phyloP scores from a whole-genome alignment of 305 asterid species.

The Fraxinus ornus region DNA sequence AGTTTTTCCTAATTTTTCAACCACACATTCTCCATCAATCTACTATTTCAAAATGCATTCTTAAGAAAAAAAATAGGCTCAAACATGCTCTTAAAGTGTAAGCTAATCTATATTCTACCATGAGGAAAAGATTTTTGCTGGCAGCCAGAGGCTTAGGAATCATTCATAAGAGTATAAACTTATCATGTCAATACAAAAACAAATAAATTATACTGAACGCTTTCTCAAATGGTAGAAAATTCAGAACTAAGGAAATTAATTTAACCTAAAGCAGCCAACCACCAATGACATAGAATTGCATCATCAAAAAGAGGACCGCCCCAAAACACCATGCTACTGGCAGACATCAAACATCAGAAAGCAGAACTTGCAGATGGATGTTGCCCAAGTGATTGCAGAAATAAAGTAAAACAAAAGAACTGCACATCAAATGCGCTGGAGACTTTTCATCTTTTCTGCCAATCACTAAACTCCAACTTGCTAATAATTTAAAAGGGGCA shows the following conservation, averaged over 20 bases:
- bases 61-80: no score
- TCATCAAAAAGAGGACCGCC: conserved; percentile 14
- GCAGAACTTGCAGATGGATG: neutral
- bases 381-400: neutral
- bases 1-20: no score
- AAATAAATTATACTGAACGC: neutral
- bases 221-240: neutral
- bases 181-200: neutral
- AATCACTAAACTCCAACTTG: neutral
- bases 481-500: neutral
- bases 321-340: neutral
- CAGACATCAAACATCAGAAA: neutral
- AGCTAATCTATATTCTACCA: neutral
- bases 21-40: no score
- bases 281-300: neutral
- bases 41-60: no score
- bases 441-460: neutral
- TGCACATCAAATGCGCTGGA: neutral
- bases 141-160: neutral
- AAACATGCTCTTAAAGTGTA: neutral
- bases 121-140: neutral
- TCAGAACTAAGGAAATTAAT: neutral
- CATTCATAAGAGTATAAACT: neutral
- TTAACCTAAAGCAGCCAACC: neutral
- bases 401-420: neutral